Evolutionary conservation across 2,329 filamentous ascomycete species (phyloP).

Genomic region (Hyphodiscus sp.): DNA sequence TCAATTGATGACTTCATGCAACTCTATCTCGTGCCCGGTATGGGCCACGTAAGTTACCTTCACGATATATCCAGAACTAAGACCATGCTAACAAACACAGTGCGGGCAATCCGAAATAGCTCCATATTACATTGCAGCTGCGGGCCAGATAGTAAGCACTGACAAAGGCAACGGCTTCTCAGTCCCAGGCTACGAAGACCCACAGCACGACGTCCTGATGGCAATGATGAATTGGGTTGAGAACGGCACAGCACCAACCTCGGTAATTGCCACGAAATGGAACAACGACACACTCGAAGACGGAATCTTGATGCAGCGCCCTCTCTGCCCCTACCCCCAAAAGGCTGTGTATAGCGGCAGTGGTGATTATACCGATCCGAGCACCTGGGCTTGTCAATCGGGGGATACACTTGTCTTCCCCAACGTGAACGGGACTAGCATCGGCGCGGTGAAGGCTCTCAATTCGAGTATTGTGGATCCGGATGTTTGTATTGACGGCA

Average conservation of each 20-base stretch:
- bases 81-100: no score
- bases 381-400: no score
- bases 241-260: constrained; percentile 30
- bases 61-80: not conserved
- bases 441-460: no score
- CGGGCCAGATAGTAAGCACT: constrained; percentile 21
- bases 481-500: no score
- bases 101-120: constrained; percentile 15
- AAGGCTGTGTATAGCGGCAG: no score
- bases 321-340: constrained; percentile 36
- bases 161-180: constrained; percentile 25
- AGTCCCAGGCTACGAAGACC: constrained; percentile 37
- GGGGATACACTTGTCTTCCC: no score
- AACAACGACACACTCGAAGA: constrained; percentile 32
- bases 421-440: no score
- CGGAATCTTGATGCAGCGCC: constrained; percentile 39
- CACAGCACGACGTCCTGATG: constrained; percentile 40
- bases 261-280: constrained; percentile 34
- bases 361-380: no score
- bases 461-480: no score
- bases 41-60: not conserved
- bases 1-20: constrained; percentile 7
- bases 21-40: constrained; percentile 7
- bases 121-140: constrained; percentile 36
- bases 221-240: constrained; percentile 45